phyloP scores from a whole-genome alignment of 75 land plant species.

The Pinus albicaulis region DNA sequence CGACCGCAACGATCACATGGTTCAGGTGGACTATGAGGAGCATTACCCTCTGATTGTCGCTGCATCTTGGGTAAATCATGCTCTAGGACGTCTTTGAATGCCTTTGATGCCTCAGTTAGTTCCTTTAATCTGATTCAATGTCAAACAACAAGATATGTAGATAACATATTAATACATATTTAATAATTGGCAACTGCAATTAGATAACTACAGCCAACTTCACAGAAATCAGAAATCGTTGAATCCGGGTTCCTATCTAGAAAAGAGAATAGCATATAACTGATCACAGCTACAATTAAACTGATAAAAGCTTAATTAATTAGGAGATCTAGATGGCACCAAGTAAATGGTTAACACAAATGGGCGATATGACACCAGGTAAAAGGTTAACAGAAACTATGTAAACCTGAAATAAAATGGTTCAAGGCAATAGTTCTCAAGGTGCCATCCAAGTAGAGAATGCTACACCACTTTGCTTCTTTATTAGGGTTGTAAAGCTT shows the following conservation, averaged over 20 bases:
- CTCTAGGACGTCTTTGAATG: conserved; percentile 78
- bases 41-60: conserved; percentile 19
- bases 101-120: conserved; percentile 77
- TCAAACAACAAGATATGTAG: conserved; percentile 3
- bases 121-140: conserved; percentile 63
- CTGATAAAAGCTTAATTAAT: neutral
- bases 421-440: too few species aligned
- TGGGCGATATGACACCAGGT: neutral
- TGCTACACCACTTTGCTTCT: neutral
- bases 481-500: neutral
- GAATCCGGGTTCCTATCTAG: neutral
- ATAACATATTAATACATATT: neutral
- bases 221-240: neutral
- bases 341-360: too few species aligned
- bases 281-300: neutral
- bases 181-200: neutral
- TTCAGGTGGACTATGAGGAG: conserved; percentile 13
- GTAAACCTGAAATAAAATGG: neutral
- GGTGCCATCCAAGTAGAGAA: too few species aligned
- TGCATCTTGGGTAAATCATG: conserved; percentile 66
- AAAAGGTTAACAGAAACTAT: neutral
- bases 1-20: conserved; percentile 96
- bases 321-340: too few species aligned
- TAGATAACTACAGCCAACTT: neutral
- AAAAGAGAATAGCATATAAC: neutral